These are phyloP conservation scores for Leccinum subrobustum DNA, from an alignment of 1,284 basidiomycete species.

Conservation along the genomic window DNA sequence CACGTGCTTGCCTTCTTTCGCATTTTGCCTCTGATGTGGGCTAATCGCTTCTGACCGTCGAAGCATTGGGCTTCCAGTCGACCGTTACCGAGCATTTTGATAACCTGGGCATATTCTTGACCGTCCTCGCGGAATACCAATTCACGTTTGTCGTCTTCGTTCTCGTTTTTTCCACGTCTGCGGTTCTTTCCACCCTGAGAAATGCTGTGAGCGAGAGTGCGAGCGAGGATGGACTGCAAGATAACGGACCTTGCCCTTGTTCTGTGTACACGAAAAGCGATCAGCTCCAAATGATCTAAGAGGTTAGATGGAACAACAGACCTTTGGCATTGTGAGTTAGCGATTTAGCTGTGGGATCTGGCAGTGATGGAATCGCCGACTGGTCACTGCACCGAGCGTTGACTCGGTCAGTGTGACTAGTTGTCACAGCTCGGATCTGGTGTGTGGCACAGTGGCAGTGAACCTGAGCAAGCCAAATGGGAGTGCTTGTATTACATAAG, in stretches of 20 bases:
- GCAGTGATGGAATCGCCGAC: slow-evolving; percentile 3
- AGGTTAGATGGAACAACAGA: not conserved
- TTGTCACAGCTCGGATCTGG: not conserved
- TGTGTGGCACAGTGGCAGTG: slow-evolving; percentile 15
- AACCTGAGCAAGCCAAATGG: slow-evolving; percentile 5
- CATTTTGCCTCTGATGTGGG: slow-evolving; percentile 99
- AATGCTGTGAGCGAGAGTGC: slow-evolving; percentile 8
- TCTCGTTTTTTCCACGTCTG: slow-evolving; percentile 99
- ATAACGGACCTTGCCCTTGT: slow-evolving; percentile 74
- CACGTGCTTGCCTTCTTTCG: slow-evolving; percentile 85
- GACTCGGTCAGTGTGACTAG: not conserved
- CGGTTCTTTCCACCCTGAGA: slow-evolving; percentile 97
- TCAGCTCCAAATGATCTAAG: not conserved
- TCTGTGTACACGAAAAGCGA: slow-evolving; percentile 42
- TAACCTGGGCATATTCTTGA: slow-evolving; percentile 98
- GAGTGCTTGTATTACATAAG: no score
- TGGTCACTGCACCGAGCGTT: not conserved
- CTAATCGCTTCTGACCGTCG: slow-evolving; percentile 97
- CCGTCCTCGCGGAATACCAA: slow-evolving; percentile 99
- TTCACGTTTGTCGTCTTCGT: slow-evolving; percentile 97
- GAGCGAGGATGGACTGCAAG: not conserved
- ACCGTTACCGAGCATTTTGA: slow-evolving; percentile 99
- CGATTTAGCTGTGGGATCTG: not conserved
- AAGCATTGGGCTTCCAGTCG: slow-evolving; percentile 97
- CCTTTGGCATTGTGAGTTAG: slow-evolving; percentile 26